Base-by-base conservation (phyloP, 495 filamentous ascomycete species). In the Penicillium alfredii region DNA sequence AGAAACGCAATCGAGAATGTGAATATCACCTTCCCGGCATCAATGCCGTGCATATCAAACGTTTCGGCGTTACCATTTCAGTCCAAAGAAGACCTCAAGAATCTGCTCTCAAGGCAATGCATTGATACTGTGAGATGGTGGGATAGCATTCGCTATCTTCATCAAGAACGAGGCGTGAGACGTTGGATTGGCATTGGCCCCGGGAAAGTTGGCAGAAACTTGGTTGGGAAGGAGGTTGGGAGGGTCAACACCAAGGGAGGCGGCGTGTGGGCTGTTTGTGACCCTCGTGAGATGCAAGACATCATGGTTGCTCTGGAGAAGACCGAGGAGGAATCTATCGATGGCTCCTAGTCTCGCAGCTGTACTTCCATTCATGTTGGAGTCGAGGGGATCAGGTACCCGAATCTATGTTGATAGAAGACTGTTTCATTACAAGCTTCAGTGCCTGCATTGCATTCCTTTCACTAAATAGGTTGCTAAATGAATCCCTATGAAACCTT, bases 211-310 rank as follows among this genome's bases (percentile, higher is more conserved):
- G 92, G 89, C 2, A 73, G 88, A 35, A 96, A 96, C 56, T 60
- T 98, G 14, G 92, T 98, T 4, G 88, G 89, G 0, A 94, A 94
- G 59, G 92, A 96, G 58, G 89, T 98, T 4, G 88, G 88, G 1
- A 81, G 80, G 55, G 86, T 89, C 17, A 66, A 73, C 14, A 74
- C 84, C 19, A 87, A 86, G 53, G 88, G 90, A 2, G 92, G 88
- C 11, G 85, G 93, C 8, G 88, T 95, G 0, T 95, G 89, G 83
- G 88, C 83, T n/a, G 84, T 94, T 36, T 89, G 75, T 23, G 78
- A 85, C 56, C 84, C 88, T 15, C 76, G 69, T 32, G 89, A 94
- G 61, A 75, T 90, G 37, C 86, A 94, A 39, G 76, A 81, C 33
- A 79, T 83, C 8, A 56, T 94, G 12, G 66, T 61, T 43, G 82